phyloP scores from a whole-genome alignment of 2,329 filamentous ascomycete species.

The Pleoardoris graminearum region DNA sequence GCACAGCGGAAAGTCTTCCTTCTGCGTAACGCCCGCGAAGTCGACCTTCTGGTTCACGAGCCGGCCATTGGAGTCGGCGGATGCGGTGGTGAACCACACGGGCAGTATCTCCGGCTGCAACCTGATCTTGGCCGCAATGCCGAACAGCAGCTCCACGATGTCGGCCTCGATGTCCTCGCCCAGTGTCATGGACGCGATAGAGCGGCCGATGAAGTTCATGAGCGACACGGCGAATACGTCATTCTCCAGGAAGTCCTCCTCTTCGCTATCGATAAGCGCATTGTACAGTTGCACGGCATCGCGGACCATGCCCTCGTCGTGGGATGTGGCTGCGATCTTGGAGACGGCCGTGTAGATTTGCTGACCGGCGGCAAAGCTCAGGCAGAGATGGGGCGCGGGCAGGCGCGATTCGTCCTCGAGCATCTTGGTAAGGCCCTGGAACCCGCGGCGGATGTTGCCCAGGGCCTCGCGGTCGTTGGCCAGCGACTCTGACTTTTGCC shows the following conservation, averaged over 20 bases:
- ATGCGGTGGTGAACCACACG: constrained; percentile 78
- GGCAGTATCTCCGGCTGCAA: constrained; percentile 83
- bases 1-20: constrained; percentile 93
- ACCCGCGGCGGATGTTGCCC: constrained; percentile 54
- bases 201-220: constrained; percentile 81
- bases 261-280: constrained; percentile 91
- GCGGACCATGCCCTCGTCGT: constrained; percentile 82
- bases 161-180: constrained; percentile 82
- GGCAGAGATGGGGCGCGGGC: constrained; percentile 87
- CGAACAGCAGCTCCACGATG: constrained; percentile 91
- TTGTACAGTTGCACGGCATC: constrained; percentile 86
- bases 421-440: constrained; percentile 64
- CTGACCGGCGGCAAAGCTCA: constrained; percentile 80
- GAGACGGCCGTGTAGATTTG: constrained; percentile 89
- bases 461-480: constrained; percentile 56
- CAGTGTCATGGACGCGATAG: constrained; percentile 72
- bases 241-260: constrained; percentile 91
- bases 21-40: constrained; percentile 81
- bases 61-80: constrained; percentile 46
- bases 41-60: constrained; percentile 60
- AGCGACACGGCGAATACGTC: constrained; percentile 82
- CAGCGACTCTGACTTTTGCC: constrained; percentile 59
- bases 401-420: constrained; percentile 88
- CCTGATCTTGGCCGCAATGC: constrained; percentile 93
- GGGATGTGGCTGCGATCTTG: constrained; percentile 82